Base-by-base conservation (phyloP, 2,329 filamentous ascomycete species). In the Sclerotinia sclerotiorum region DNA sequence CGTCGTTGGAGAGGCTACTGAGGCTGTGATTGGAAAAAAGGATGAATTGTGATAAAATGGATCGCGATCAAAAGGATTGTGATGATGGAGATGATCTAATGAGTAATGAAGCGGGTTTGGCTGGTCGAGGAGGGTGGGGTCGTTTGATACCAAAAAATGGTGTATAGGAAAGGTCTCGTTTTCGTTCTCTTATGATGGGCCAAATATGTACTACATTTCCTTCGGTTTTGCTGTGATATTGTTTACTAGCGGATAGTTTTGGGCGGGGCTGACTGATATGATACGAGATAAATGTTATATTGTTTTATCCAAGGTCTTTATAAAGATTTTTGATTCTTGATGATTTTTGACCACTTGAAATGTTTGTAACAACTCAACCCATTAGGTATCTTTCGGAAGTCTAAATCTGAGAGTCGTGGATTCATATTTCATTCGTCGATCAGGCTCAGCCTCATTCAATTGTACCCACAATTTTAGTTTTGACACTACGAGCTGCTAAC, bases 1-100 rank as follows among this genome's bases (percentile, higher is more conserved):
- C 70, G 78, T 77, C 15, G 77, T 79, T 29, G 75, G 72, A 61
- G 75, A 79, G 54, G 82, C 79, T 17, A 82, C 82, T 1, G 44
- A 52, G 13, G 42, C 27, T 24, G 51, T 46, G 11, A 32, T n/a
- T 27, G 42, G 60, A 17, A 78, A 78, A 65, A 84, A 82, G 75
- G 84, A 86, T 74, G 84, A 86, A 78, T 79, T 86, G 78, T 86
- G 74, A 79, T 55, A 8, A 44, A 13, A 8, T 27, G 10, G 21
- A 61, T n/a, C 11, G 29, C 13, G 11, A 61, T 51, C 51, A 21
- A 29, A 17, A 39, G n/a, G 29, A 1, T 11, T 52, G 11, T 15
- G 32, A 42, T 42, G 17, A 35, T 51, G 46, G 17, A 19, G 29
- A 51, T 51, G 8, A 29, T 63, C 46, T 63, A 63, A 63, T 63